A percentile compares a stretch with the other conserved stretches of the same genome.
phyloP scores from a whole-genome alignment of 2,329 filamentous ascomycete species.

The Ophiostoma tasmaniense region DNA sequence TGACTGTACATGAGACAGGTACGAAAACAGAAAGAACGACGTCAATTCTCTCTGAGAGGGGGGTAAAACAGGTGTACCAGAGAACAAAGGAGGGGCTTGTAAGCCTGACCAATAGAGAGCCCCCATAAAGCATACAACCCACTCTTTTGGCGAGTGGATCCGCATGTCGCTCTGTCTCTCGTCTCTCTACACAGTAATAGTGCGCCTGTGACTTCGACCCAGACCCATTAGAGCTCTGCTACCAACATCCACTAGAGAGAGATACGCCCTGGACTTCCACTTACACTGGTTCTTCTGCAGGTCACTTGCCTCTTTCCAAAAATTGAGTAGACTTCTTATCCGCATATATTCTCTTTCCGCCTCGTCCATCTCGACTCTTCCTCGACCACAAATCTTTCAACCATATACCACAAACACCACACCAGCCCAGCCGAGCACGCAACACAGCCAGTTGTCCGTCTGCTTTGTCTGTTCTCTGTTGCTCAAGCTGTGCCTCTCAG shows the following conservation, averaged over 20 bases:
- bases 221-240: not conserved
- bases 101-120: not conserved
- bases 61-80: not conserved
- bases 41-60: slow-evolving; percentile 1
- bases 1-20: not conserved
- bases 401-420: not conserved
- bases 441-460: not conserved
- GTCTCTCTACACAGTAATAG: not conserved
- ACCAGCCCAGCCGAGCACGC: not conserved
- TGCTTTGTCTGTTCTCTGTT: not conserved
- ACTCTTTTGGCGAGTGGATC: not conserved
- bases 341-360: not conserved
- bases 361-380: not conserved
- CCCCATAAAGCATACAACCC: not conserved
- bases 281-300: slow-evolving; percentile 5
- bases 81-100: slow-evolving; percentile 7
- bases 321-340: not conserved
- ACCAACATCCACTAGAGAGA: not conserved
- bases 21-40: slow-evolving; percentile 3
- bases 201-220: not conserved
- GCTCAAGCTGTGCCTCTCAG: not conserved
- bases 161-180: not conserved
- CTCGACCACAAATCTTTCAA: not conserved
- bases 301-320: slow-evolving; percentile 1
- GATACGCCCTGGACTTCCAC: not conserved